phyloP scores from a whole-genome alignment of 2,329 filamentous ascomycete species.

The Calonectria leucothoes region DNA sequence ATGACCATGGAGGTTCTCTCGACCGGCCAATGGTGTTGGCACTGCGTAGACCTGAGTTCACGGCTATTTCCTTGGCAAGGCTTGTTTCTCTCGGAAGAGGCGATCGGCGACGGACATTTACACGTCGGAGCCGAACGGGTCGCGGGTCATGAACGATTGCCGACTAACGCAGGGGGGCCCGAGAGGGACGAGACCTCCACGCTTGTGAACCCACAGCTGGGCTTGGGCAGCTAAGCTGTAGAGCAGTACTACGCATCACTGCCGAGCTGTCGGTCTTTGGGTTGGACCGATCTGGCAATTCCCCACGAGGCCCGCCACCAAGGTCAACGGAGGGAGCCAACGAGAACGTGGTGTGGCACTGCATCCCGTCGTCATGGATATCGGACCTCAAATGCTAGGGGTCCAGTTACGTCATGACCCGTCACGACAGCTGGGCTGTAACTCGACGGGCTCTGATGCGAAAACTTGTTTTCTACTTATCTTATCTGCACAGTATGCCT shows the following conservation, averaged over 20 bases:
- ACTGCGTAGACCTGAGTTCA: neutral
- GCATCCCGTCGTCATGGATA: slow-evolving; percentile 6
- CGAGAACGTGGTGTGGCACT: neutral
- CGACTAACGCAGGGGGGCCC: neutral
- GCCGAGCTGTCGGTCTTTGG: neutral
- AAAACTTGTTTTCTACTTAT: neutral
- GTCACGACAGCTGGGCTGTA: neutral
- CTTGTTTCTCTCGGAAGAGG: neutral
- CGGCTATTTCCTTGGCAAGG: neutral
- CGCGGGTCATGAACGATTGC: neutral
- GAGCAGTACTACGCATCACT: neutral
- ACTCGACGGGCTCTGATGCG: neutral
- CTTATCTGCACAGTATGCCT: neutral
- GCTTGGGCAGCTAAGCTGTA: neutral
- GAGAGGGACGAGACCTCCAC: neutral
- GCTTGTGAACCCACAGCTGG: neutral
- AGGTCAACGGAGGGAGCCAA: neutral
- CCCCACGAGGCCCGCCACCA: neutral
- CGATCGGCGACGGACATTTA: slow-evolving; percentile 2
- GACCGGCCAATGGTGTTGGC: neutral
- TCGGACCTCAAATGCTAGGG: neutral
- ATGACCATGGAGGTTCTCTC: neutral
- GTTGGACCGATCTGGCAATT: slow-evolving; percentile 4
- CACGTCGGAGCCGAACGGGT: neutral
- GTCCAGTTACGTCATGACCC: slow-evolving; percentile 14